Base-by-base conservation (phyloP, 306 rosid genomes). In the Mimosa bimucronata region DNA sequence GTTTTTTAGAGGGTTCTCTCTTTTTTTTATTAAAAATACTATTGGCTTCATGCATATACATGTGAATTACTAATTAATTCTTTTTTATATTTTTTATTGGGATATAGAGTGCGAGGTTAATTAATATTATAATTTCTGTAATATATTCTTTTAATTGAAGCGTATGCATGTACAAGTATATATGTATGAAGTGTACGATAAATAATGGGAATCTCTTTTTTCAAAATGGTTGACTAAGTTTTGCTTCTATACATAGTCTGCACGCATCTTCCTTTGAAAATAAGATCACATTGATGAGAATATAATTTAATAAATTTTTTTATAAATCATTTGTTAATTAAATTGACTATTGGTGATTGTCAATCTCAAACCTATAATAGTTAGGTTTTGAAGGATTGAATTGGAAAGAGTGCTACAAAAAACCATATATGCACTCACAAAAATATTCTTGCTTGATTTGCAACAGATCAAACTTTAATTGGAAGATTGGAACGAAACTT, bases 231-330 rank as follows among this genome's bases (percentile, higher is more conserved):
- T 80, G 80, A 80, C 71, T 31, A 65, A 62, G 38, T 52, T 68
- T 78, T 48, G 66, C 34, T 69, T 62, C 29, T 5, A n/a, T 4
- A 29, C 44, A 62, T 81, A 38, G 80, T 70, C 79, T 82, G 86
- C 84, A 85, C 88, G 86, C 86, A 44, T 48, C 52, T 68, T 68
- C 52, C 53, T 21, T 68, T 68, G 73, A 68, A 68, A 68, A 19
- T 70, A 31, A 31, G 71, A 74, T 69, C 37, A 64, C 73, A 68
- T n/a, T 55, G 60, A 50, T 5, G 23, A 16, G 50, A 48, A 77
- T 85, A 65, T 34, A 40, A 53, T 53, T 53, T 53, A 19, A n/a
- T 48, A 8, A 12, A n/a, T n/a, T n/a, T 40, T 6, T 15, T 50
- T 9, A 0, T 38, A 21, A 66, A 37, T 19, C 15, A 66, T 66